These are phyloP conservation scores for Dryas integrifolia DNA, from an alignment of 331 rosid species.

Conservation along the genomic window DNA sequence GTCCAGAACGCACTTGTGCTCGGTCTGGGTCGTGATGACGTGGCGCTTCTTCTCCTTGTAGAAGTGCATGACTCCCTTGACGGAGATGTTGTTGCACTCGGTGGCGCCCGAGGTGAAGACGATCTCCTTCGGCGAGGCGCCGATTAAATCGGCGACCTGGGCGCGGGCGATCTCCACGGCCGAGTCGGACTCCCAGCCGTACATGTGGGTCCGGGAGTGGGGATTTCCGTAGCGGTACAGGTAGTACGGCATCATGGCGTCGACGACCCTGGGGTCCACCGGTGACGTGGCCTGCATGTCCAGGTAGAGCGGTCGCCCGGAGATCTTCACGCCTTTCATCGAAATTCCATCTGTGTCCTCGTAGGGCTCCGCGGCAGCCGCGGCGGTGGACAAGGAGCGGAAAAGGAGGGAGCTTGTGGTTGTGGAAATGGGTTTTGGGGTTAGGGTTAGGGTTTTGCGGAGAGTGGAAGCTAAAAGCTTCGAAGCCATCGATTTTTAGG, in stretches of 20 bases:
- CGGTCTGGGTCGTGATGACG: slow-evolving; percentile 81
- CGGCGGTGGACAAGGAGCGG: slow-evolving; percentile 38
- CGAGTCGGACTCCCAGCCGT: slow-evolving; percentile 91
- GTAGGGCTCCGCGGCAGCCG: slow-evolving; percentile 31
- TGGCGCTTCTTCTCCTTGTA: slow-evolving; percentile 79
- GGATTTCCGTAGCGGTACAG: slow-evolving; percentile 71
- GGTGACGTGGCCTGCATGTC: slow-evolving; percentile 90
- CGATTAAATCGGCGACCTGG: slow-evolving; percentile 63
- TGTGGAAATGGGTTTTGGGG: slow-evolving; percentile 15
- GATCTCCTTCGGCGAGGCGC: slow-evolving; percentile 78
- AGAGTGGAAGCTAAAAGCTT: slow-evolving; percentile 53
- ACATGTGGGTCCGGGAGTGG: slow-evolving; percentile 83
- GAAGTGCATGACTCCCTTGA: slow-evolving; percentile 81
- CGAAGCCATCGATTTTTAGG: slow-evolving; percentile 44
- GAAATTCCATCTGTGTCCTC: slow-evolving; percentile 49
- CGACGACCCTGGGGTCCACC: slow-evolving; percentile 87
- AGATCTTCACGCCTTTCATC: slow-evolving; percentile 72
- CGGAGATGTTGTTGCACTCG: slow-evolving; percentile 74
- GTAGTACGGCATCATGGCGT: slow-evolving; percentile 75
- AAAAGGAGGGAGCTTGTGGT: slow-evolving; percentile 24
- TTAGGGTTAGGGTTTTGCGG: slow-evolving; percentile 43
- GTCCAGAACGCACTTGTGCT: slow-evolving; percentile 92
- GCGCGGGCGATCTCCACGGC: slow-evolving; percentile 83
- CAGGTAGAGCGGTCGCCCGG: slow-evolving; percentile 77
- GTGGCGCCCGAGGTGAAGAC: slow-evolving; percentile 90